A percentile compares a stretch with the other conserved stretches of the same genome.
These are phyloP conservation scores for Suillus spraguei DNA, from an alignment of 768 basidiomycete species.

Conservation along the genomic window DNA sequence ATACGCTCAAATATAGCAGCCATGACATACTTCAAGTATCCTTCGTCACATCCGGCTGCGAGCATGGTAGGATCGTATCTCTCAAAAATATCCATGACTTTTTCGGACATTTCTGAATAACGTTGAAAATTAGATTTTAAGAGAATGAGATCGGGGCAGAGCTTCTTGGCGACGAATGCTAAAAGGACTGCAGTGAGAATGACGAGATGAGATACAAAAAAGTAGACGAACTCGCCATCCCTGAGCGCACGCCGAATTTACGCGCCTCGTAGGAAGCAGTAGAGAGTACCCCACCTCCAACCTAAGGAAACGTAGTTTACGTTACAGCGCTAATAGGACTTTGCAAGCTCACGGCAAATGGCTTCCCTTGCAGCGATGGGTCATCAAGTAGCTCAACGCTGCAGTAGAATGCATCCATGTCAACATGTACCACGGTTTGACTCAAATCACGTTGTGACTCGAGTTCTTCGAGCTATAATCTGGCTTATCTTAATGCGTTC, in stretches of 20 bases:
- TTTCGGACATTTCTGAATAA: slow-evolving; percentile 70
- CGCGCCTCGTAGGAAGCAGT: slow-evolving; percentile 94
- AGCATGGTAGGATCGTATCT: slow-evolving; percentile 79
- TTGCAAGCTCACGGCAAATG: slow-evolving; percentile 61
- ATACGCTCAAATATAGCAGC: not conserved
- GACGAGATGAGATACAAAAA: not conserved
- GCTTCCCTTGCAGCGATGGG: slow-evolving; percentile 65
- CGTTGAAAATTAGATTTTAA: slow-evolving; percentile 58
- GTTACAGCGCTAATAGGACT: slow-evolving; percentile 7
- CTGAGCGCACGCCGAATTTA: slow-evolving; percentile 88
- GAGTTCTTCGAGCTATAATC: slow-evolving; percentile 57
- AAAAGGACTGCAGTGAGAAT: slow-evolving; percentile 1
- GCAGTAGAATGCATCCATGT: slow-evolving; percentile 94
- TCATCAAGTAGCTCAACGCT: slow-evolving; percentile 74
- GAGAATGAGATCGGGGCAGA: slow-evolving; percentile 87
- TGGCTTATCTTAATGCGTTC: not conserved
- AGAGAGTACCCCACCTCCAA: slow-evolving; percentile 80
- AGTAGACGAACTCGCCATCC: slow-evolving; percentile 82
- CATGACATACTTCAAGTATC: slow-evolving; percentile 78
- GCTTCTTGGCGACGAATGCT: slow-evolving; percentile 92
- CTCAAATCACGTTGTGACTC: slow-evolving; percentile 78
- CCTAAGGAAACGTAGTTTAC: slow-evolving; percentile 37
- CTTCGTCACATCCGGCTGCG: slow-evolving; percentile 85
- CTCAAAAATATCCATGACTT: slow-evolving; percentile 67
- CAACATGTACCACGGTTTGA: slow-evolving; percentile 89